Conservation (phyloP, 768 basidiomycete species). For the Mrakia blollopis region DNA sequence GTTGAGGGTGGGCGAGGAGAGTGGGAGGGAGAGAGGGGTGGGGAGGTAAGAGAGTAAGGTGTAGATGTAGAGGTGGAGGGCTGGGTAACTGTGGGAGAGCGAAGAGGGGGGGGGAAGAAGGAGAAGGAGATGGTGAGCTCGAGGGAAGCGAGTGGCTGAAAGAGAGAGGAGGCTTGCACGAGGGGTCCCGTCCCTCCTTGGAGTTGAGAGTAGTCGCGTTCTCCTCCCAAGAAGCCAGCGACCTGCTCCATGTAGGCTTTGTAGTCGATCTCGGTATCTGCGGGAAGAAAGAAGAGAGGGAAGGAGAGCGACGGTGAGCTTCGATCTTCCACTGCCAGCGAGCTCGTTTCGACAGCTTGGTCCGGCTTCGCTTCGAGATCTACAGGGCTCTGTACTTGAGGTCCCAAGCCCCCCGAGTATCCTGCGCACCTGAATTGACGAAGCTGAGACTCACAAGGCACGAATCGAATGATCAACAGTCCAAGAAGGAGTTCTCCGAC, state of each 20-base stretch:
- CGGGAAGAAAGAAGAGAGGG: slow-evolving; percentile 5
- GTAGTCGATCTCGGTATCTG: slow-evolving; percentile 99
- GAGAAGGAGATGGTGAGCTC: background rate
- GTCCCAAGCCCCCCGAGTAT: background rate
- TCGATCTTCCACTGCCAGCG: background rate
- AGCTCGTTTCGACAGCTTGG: background rate
- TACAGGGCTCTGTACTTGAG: too few species aligned
- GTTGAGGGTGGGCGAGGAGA: background rate
- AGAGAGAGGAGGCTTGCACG: slow-evolving; percentile 63
- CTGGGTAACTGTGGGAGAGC: slow-evolving; percentile 70
- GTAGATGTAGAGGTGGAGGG: slow-evolving; percentile 84
- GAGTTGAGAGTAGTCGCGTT: slow-evolving; percentile 74
- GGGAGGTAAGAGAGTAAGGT: slow-evolving; percentile 57
- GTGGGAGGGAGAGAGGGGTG: slow-evolving; percentile 44
- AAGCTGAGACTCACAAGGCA: slow-evolving; percentile 62
- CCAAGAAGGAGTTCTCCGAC: slow-evolving; percentile 73
- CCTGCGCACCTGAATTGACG: background rate
- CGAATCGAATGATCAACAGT: slow-evolving; percentile 68
- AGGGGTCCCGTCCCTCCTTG: slow-evolving; percentile 86
- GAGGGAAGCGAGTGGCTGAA: background rate
- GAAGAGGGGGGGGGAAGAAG: background rate
- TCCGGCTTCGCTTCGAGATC: background rate
- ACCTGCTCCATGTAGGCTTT: slow-evolving; percentile 91
- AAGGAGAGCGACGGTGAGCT: background rate
- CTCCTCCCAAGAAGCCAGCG: slow-evolving; percentile 68